Base-by-base conservation (phyloP, 176 grass and related monocot species). In the barley (Hordeum vulgare) region DNA sequence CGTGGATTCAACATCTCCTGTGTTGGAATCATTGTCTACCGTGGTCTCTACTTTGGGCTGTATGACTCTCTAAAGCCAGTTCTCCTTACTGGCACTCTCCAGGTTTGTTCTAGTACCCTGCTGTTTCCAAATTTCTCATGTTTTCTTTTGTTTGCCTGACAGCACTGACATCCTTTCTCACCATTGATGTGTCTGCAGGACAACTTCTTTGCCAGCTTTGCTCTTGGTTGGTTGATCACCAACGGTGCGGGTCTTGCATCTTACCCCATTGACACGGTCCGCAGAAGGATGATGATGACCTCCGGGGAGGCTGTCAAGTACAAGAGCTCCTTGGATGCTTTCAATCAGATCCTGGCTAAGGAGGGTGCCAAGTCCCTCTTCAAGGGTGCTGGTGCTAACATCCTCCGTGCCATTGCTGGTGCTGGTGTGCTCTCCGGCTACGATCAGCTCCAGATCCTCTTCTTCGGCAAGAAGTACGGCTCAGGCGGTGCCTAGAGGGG, bases 241-340 rank as follows among this genome's bases (percentile, higher is more conserved):
- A 98, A 88, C 0, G 95, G 95, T 41, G 95, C 95, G 1, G 95
- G 95, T 70, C 90, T 98, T 53, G 95, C 95, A 28, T 98, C 95
- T 9, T 98, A 98, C 84, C 95, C 95, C 28, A 88, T 95, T 31
- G 95, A 98, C 61, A 98, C 95, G 0, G 92, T 98, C 85, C 93
- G 95, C 42, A 98, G 95, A 93, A 85, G 95, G 64, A 98, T 98
- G 95, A 98, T 98, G 95, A 98, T 98, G 95, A 98, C 95, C 8
- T 98, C 95, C 11, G 95, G 95, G 59, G 95, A 94, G 53, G 90
- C 90, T 0, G 95, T 98, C 47, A 94, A 98, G 86, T 98, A 98
- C 92, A 98, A 93, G 76, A 92, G 88, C 86, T 98, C 95, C 6
- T 7, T 98, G 42, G 92, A 98, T 10, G 92, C 92, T 3, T 95